Percentiles rank a stretch among this genome's conserved stretches.
Evolutionary conservation across 305 asterid genomes (phyloP).

Genomic region (Fraxinus dipetala): DNA sequence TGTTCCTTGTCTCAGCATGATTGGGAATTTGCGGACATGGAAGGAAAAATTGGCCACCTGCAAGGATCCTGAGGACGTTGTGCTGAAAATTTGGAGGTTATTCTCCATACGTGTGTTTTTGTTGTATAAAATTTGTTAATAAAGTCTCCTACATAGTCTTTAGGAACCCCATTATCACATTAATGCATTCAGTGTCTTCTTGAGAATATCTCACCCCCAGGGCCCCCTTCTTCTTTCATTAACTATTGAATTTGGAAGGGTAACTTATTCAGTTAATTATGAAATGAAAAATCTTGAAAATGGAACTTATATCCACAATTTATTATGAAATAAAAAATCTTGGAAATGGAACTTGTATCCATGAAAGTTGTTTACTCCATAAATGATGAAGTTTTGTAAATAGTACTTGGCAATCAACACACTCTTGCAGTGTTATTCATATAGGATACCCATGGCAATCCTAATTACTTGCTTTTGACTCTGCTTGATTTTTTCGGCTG

Average conservation of each 20-base stretch:
- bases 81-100: conserved; percentile 36
- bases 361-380: not conserved
- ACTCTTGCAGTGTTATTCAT: not conserved
- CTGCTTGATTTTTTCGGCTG: conserved; percentile 5
- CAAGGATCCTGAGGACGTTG: conserved; percentile 39
- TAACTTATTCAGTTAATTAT: not conserved
- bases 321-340: too few species aligned
- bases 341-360: too few species aligned
- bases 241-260: not conserved
- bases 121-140: not conserved
- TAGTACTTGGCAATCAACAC: not conserved
- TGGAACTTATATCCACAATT: not conserved
- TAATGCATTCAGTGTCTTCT: not conserved
- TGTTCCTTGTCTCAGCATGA: conserved; percentile 38
- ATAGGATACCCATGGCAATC: conserved; percentile 17
- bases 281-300: not conserved
- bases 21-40: conserved; percentile 34
- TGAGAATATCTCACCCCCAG: not conserved
- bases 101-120: not conserved
- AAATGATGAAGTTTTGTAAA: not conserved
- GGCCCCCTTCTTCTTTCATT: not conserved
- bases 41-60: conserved; percentile 36
- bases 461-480: conserved; percentile 12
- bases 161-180: not conserved
- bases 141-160: not conserved